These are phyloP conservation scores for Solanum peruvianum DNA, from an alignment of 257 asterid genomes.

Conservation along the genomic window DNA sequence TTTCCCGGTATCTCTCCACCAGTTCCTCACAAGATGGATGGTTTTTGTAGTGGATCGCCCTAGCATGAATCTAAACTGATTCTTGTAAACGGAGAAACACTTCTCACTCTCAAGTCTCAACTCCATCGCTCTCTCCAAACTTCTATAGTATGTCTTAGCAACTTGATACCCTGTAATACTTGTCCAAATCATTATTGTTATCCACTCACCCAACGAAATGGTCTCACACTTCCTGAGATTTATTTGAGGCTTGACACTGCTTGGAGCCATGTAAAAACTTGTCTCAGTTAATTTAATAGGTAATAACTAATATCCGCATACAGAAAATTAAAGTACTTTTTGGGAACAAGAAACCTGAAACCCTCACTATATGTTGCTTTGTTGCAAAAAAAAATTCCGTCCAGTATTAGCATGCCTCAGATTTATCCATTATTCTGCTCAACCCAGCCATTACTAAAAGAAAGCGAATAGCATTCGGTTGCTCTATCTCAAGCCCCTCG, in stretches of 20 bases:
- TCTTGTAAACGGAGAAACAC: not conserved
- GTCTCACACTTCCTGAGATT: not conserved
- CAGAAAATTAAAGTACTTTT: not conserved
- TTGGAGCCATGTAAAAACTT: not conserved
- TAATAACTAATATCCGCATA: not conserved
- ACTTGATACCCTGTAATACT: not conserved
- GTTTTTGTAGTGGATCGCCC: not conserved
- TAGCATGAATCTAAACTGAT: not conserved
- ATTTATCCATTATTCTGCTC: not conserved
- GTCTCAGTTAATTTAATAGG: not conserved
- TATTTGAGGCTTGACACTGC: not conserved
- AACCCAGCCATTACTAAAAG: not conserved
- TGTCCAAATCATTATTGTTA: not conserved
- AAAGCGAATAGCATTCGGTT: not conserved
- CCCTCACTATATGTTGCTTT: not conserved
- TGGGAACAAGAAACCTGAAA: not conserved
- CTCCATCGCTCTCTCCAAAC: not conserved
- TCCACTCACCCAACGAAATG: not conserved
- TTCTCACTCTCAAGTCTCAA: not conserved
- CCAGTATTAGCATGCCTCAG: not conserved
- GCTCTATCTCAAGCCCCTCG: not conserved
- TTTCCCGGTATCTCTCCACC: not conserved
- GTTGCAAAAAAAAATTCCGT: not conserved
- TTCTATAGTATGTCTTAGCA: not conserved
- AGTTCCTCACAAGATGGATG: not conserved